Evolutionary conservation across 345 rosid genomes (phyloP), one percentile per base, ranked within the genome.

Genomic region (Conringia planisiliqua): DNA sequence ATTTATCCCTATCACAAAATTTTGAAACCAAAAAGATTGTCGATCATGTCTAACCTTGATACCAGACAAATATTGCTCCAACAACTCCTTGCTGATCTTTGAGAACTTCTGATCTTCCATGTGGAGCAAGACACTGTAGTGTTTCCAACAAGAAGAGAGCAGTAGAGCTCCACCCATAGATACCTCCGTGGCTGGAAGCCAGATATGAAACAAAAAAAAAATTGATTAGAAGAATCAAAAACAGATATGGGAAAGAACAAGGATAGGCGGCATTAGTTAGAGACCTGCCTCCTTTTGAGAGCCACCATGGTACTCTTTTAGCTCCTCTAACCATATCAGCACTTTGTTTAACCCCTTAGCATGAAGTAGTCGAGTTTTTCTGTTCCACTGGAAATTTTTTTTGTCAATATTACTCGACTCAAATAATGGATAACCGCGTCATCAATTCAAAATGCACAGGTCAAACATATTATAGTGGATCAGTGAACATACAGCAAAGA

Each of bases 121-220:
- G 81, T 82, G 90, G 80, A 90, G 78, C 46, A 93, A 80, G 74
- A 73, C 50, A 71, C 92, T 66, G 64, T 85, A 93, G 73, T 90
- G 90, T 85, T 86, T 90, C 98, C 98, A 93, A 71, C 97, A 90
- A 40, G 97, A 90, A 78, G 88, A 89, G 59, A 93, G 85, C 51
- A 93, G 84, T 33, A 81, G 77, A 58, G 84, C 83, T 71, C 91
- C 81, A 59, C 82, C 71, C 39, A 38, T 76, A 63, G 68, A 38
- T 51, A 71, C 30, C 71, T 76, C 70, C 71, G 78, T 61, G 60
- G 78, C 93, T 86, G 85, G 63, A 79, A 73, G 47, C 62, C 83
- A 74, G 54, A 47, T 62, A 54, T 24, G 10, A 47, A 40, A 73
- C 64, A 54, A 50, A 10, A 68, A 10, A 68, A 50, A 73, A 29